Base-by-base conservation (phyloP, 2,329 filamentous ascomycete genomes). In the Penicillium sp. region DNA sequence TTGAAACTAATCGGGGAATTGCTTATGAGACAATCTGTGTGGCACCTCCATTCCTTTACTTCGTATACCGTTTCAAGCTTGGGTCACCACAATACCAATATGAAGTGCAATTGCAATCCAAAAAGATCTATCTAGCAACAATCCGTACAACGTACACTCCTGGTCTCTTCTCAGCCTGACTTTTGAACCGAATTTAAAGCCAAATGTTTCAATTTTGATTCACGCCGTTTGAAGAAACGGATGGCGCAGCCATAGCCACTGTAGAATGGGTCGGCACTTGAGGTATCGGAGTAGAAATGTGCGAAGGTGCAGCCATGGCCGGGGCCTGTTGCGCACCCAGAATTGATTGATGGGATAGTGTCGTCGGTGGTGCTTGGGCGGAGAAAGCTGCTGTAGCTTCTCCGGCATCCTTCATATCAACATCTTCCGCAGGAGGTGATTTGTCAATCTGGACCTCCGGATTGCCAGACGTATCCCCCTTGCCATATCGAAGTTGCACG, bases 401-500 rank as follows among this genome's bases (percentile, higher is more conserved):
- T 40, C 46, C 48, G 17, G 51, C 40, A 22, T 49, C 50, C 28
- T 60, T 62, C 45, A 60, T 56, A 35, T 57, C 50, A 16, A 25
- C 33, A 38, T 61, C 60, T 37, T 61, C 41, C 8, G 36, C 37
- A 41, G 63, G 61, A 11, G 63, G 63, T 52, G 60, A 57, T 49
- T 62, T 61, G 22, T 66, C 63, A 22, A 51, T 54, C 44, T 61
- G 47, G 16, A 43, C 56, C 28, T 60, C 55, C 10, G 57, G 51
- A 43, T 60, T 62, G 52, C 58, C 60, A 17, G 59, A 49, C 16
- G 55, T 26, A 51, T 68, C 65, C 16, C 65, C 63, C 56, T 74
- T 75, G 51, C 67, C 63, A 61, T 79, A 79, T 63, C 75, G 69
- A 14, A 96, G 79, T 70, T 89, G 92, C 54, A 96, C 88, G 48